Base-by-base conservation (phyloP, 176 grass and related monocot genomes). In the Carex myosuroides region DNA sequence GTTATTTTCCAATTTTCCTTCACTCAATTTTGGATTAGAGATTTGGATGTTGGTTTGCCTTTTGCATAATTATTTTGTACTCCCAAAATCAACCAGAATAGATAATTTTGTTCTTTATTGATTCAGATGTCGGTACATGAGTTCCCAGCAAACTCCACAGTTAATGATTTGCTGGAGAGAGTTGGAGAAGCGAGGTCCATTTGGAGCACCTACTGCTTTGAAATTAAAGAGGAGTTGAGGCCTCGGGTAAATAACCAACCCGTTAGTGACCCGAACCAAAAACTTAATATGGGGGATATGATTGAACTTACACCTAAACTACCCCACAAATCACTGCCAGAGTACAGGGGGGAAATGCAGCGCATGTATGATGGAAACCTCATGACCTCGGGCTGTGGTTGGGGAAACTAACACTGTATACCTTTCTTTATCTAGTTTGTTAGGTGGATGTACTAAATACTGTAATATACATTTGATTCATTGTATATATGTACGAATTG, bases 81-180 rank as follows among this genome's bases (percentile, higher is more conserved):
- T 53, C 79, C 4, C 13, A 20, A 13, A 62, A 3, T 68, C 2
- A 90, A 37, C 87, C 18, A 85, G 2, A 32, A 33, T 76, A 10
- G n/a, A 42, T 87, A 24, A 82, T 4, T 59, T 68, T 86, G 22
- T 87, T 41, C 60, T 61, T 87, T 82, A 84, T 85, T 76, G 21
- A 83, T 68, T 65, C 57, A 99, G 97, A 96, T 99, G 93, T 94
- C 89, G 4, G 91, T 99, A n/a, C 91, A 94, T 22, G 97, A 99
- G 73, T 82, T 99, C 20, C 93, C 91, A 0, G 71, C 87, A 0
- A 91, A 93, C 70, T 96, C 91, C 0, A 96, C 97, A 42, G 71
- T 96, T 6, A 69, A 50, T 13, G 81, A 99, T 86, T 79, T 96
- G 41, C 89, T 94, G 86, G 93, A 92, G 75, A 87, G 91, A 63